These are phyloP conservation scores for Avena eriantha DNA, from an alignment of 176 grass and related monocot species.

Conservation along the genomic window DNA sequence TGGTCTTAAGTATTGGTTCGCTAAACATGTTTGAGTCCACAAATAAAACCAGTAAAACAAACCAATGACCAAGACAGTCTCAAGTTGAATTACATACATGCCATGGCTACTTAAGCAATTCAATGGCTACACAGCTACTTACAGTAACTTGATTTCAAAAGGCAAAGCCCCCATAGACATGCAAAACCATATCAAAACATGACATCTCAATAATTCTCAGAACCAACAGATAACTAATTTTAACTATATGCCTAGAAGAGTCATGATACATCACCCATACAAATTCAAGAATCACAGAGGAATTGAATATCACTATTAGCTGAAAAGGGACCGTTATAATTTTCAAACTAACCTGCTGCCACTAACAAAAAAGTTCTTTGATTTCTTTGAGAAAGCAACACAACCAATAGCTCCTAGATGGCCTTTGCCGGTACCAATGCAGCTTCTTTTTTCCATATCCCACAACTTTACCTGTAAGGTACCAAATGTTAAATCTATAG, in stretches of 20 bases:
- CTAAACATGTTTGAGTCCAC: neutral
- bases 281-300: neutral
- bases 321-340: slow-evolving; percentile 4
- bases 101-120: neutral
- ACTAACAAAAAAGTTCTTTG: slow-evolving; percentile 81
- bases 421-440: slow-evolving; percentile 85
- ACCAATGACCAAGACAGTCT: neutral
- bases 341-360: slow-evolving; percentile 83
- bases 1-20: neutral
- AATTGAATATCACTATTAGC: neutral
- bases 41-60: slow-evolving; percentile 19
- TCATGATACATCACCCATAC: neutral
- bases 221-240: neutral
- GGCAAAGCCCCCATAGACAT: neutral
- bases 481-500: slow-evolving; percentile 6
- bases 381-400: slow-evolving; percentile 91
- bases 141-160: slow-evolving; percentile 19
- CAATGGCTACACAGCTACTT: neutral
- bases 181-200: slow-evolving; percentile 6
- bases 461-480: slow-evolving; percentile 78
- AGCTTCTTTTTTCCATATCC: slow-evolving; percentile 78
- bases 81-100: neutral
- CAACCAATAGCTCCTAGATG: slow-evolving; percentile 89
- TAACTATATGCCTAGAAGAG: neutral
- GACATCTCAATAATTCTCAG: slow-evolving; percentile 3